Evolutionary conservation across 352 stramenopile species (phyloP), one percentile per base, ranked within the genome.

Genomic region (Phytophthora ohioensis): DNA sequence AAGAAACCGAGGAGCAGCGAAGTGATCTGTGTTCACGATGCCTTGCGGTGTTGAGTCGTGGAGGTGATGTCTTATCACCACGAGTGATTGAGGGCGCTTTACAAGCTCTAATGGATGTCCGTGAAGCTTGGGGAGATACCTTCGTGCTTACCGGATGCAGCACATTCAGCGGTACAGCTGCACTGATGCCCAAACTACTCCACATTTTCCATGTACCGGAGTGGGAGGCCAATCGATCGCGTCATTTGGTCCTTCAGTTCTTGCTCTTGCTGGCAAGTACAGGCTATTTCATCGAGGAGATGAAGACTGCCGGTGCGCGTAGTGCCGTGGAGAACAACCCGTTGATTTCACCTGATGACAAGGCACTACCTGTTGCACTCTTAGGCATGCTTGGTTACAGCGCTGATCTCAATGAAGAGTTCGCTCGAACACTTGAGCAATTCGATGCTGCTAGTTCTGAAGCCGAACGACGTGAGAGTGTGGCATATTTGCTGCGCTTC

Each of bases 361-460:
- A 94, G 48, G 70, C 82, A 4, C 57, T 91, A 7, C 73, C 78
- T 9, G 80, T 92, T 2, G 78, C 87, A 6, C 80, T 94, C 21
- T 53, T 94, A 10, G 82, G 82, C 35, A 64, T 94, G 35, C 71
- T 94, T 1, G 87, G 87, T 0, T 94, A 90, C 67, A 91, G 83
- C 15, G 69, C 84, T 0, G 84, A 94, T 59, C 61, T 94, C 8
- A 92, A 90, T 36, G 78, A 78, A 31, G 87, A 92, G 36, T 91
- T 92, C 32, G 72, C 73, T 13, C 55, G 73, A 9, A 78, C 78
- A 1, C 69, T 94, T 4, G 48, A 80, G 3, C 71, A 78, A 5
- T 87, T 90, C 32, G 62, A 72, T 39, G 57, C 63, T 13, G 77
- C 77, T 0, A 34, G 67, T 2, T 65, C 54, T 1, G 42, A 71